Percentiles rank a stretch among this genome's conserved stretches.
phyloP scores from a whole-genome alignment of 2,329 filamentous ascomycete genomes.

The Rutstroemia sp. region DNA sequence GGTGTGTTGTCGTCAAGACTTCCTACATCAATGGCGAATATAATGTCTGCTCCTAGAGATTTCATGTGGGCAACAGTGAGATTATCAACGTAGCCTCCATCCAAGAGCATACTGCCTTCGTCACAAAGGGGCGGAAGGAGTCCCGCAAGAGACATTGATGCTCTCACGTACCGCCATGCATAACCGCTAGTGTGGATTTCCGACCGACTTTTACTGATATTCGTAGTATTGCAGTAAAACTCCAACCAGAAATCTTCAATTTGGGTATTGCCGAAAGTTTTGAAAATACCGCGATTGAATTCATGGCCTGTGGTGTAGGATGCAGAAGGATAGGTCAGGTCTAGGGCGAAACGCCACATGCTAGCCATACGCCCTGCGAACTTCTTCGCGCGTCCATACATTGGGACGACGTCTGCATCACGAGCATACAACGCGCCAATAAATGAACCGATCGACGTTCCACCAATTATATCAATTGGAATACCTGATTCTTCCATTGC shows the following conservation, averaged over 20 bases:
- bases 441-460: constrained; percentile 93
- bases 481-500: constrained; percentile 95
- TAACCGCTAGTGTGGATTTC: constrained; percentile 96
- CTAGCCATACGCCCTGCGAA: constrained; percentile 98
- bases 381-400: constrained; percentile 95
- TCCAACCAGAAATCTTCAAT: constrained; percentile 99
- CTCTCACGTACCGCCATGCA: constrained; percentile 93
- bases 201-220: constrained; percentile 86
- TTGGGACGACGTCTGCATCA: constrained; percentile 92
- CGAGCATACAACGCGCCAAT: constrained; percentile 92
- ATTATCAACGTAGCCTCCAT: constrained; percentile 96
- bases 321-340: constrained; percentile 90
- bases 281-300: constrained; percentile 98
- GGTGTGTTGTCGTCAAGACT: constrained; percentile 86
- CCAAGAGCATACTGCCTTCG: constrained; percentile 91
- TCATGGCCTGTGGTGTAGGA: constrained; percentile 98
- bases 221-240: constrained; percentile 98
- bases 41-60: constrained; percentile 81
- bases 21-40: constrained; percentile 94
- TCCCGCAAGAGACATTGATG: constrained; percentile 93
- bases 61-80: constrained; percentile 97
- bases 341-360: constrained; percentile 96
- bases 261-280: constrained; percentile 91
- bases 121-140: constrained; percentile 90
- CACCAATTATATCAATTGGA: constrained; percentile 89